Conservation (phyloP, 1,139 yeast species). For the Lodderomyces parapsilosis region DNA sequence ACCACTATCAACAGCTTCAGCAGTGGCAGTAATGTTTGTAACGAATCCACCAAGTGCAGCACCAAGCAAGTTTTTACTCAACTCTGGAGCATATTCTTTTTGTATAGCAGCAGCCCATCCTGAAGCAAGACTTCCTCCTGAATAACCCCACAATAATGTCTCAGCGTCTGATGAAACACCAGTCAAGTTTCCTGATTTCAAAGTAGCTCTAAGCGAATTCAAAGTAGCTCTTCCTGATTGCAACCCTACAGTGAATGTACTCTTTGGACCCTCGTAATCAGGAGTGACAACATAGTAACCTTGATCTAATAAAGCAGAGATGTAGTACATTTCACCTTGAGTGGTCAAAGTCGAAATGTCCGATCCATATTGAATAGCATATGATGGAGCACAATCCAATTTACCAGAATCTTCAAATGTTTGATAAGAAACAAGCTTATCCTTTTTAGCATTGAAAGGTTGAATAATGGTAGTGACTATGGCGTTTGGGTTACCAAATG, state of each 20-base stretch:
- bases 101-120: constrained; percentile 38
- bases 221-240: constrained; percentile 33
- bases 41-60: constrained; percentile 34
- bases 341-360: constrained; percentile 8
- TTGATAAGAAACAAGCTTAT: constrained; percentile 21
- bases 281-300: constrained; percentile 37
- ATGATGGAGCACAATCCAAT: constrained; percentile 16
- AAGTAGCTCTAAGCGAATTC: constrained; percentile 31
- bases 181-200: constrained; percentile 24
- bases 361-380: constrained; percentile 16
- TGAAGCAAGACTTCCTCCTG: constrained; percentile 41
- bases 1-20: constrained; percentile 22
- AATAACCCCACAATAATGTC: constrained; percentile 36
- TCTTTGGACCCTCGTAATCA: constrained; percentile 32
- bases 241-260: constrained; percentile 30
- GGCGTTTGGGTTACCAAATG: constrained; percentile 28
- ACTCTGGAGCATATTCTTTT: constrained; percentile 33
- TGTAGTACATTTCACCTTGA: constrained; percentile 24
- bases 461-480: constrained; percentile 33
- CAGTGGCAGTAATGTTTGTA: constrained; percentile 22
- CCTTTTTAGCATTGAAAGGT: constrained; percentile 26
- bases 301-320: constrained; percentile 24
- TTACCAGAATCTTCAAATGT: constrained; percentile 15
- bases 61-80: constrained; percentile 23
- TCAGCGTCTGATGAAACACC: constrained; percentile 28